These are phyloP conservation scores for Starmerella bacillaris DNA, from an alignment of 805 yeast species.

Conservation along the genomic window DNA sequence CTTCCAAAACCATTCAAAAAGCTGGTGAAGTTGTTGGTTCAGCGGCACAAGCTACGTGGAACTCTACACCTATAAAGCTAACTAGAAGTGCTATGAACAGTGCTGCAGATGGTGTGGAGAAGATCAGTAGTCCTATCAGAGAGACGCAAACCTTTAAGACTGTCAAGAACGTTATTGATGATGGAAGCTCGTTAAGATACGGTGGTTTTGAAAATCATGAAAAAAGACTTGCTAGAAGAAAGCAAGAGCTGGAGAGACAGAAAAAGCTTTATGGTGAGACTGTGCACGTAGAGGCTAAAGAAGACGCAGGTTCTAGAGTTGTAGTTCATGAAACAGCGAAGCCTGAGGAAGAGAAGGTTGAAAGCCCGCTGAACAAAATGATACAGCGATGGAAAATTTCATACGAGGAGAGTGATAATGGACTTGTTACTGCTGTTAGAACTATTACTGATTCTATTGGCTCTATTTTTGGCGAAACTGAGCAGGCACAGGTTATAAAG, in stretches of 20 bases:
- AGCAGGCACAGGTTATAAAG: constrained; percentile 77
- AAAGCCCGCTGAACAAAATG: constrained; percentile 42
- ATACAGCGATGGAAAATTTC: constrained; percentile 43
- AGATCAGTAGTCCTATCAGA: constrained; percentile 80
- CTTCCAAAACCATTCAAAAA: constrained; percentile 56
- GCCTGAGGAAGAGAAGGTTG: constrained; percentile 47
- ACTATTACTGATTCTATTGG: constrained; percentile 64
- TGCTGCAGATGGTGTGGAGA: constrained; percentile 70
- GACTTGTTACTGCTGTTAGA: constrained; percentile 63
- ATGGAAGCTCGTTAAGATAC: constrained; percentile 71
- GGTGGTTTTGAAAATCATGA: constrained; percentile 87
- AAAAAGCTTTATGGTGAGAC: constrained; percentile 35
- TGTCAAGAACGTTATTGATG: constrained; percentile 73
- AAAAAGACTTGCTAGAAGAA: constrained; percentile 56
- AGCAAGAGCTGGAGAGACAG: constrained; percentile 23
- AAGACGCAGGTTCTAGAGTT: constrained; percentile 54
- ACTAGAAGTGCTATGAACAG: constrained; percentile 71
- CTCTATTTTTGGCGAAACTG: constrained; percentile 89
- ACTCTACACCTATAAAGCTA: constrained; percentile 74
- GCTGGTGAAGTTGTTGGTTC: constrained; percentile 90
- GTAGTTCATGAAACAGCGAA: constrained; percentile 69
- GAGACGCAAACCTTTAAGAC: constrained; percentile 78
- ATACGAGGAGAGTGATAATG: constrained; percentile 81
- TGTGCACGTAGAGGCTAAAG: constrained; percentile 46
- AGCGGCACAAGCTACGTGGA: constrained; percentile 88